Base-by-base conservation (phyloP, 352 stramenopile genomes). In the Phytophthora macrochlamydospora region DNA sequence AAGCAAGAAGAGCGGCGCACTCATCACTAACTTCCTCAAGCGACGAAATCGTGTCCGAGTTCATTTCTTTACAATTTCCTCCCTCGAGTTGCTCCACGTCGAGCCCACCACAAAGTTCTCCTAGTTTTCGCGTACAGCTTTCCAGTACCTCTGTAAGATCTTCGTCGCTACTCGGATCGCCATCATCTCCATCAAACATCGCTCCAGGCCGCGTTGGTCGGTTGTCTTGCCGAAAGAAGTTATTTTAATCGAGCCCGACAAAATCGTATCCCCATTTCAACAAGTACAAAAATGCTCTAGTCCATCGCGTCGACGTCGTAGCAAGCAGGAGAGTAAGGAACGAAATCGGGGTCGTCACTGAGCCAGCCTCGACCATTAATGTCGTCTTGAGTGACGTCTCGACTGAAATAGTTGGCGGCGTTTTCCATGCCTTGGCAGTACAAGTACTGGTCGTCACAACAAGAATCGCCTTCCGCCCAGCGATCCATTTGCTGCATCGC, bases 111-210 rank as follows among this genome's bases (percentile, higher is more conserved):
- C 71, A 80, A 29, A 79, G 57, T 33, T 12, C 30, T 5, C 38
- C 48, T 11, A 82, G 32, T 51, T 77, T 54, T 42, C 53, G 40
- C 8, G 61, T 71, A 24, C 61, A 82, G 29, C 53, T 60, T 29
- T 76, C 58, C 50, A 76, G 24, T n/a, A 54, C 33, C 5, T 11
- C 24, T 2, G 58, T 54, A 7, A 76, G 62, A 45, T 69, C 57
- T 4, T 48, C 63, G 4, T 69, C 48, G 2, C 57, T 44, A 32
- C 38, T 49, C 2, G 24, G 12, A n/a, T 7, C 4, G 2, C 33
- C 30, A 2, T 29, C 31, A 9, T 51, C 64, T 11, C 44, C 44
- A 7, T 54, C 46, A 6, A 37, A 38, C 31, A 52, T 31, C 11
- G 5, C n/a, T 43, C 7, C 6, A 37, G 35, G 7, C 13, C 30